Percentiles rank a stretch among this genome's conserved stretches.
These are phyloP conservation scores for Penicillium chermesinum DNA, from an alignment of 495 filamentous ascomycete genomes.

Conservation along the genomic window DNA sequence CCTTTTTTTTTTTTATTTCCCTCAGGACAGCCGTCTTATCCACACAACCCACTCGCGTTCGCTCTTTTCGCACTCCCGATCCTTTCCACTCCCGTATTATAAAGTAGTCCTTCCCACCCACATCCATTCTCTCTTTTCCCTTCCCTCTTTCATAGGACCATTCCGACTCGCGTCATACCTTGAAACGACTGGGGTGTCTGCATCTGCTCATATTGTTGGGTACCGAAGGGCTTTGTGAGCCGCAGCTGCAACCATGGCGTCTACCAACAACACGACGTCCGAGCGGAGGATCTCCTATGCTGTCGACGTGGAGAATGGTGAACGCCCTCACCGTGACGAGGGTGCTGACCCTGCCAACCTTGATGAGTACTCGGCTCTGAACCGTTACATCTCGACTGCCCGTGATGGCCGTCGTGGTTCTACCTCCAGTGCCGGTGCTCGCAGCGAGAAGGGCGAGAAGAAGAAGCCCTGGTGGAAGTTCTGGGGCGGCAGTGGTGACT, in stretches of 20 bases:
- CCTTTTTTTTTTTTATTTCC: slow-evolving; percentile 16
- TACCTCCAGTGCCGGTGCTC: slow-evolving; percentile 46
- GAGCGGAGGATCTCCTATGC: slow-evolving; percentile 53
- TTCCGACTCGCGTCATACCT: slow-evolving; percentile 44
- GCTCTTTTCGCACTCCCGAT: slow-evolving; percentile 17
- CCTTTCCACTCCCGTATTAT: slow-evolving; percentile 25
- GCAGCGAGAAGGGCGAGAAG: slow-evolving; percentile 41
- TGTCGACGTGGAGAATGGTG: slow-evolving; percentile 48
- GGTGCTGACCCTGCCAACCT: slow-evolving; percentile 31
- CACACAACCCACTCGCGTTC: slow-evolving; percentile 25
- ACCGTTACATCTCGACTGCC: slow-evolving; percentile 64
- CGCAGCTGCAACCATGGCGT: slow-evolving; percentile 45
- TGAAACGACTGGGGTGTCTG: slow-evolving; percentile 27
- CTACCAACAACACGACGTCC: slow-evolving; percentile 3
- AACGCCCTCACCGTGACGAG: slow-evolving; percentile 29
- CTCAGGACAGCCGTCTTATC: slow-evolving; percentile 19
- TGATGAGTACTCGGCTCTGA: slow-evolving; percentile 52
- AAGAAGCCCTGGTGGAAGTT: slow-evolving; percentile 55
- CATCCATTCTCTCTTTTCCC: slow-evolving; percentile 19
- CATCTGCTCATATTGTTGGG: slow-evolving; percentile 41
- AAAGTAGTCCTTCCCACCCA: slow-evolving; percentile 30
- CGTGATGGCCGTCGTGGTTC: slow-evolving; percentile 54
- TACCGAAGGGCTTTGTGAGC: slow-evolving; percentile 42
- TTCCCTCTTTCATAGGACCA: slow-evolving; percentile 32
- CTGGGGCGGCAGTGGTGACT: slow-evolving; percentile 40